Conservation (phyloP, 495 filamentous ascomycete species). For the Penicillium longicatenatum region DNA sequence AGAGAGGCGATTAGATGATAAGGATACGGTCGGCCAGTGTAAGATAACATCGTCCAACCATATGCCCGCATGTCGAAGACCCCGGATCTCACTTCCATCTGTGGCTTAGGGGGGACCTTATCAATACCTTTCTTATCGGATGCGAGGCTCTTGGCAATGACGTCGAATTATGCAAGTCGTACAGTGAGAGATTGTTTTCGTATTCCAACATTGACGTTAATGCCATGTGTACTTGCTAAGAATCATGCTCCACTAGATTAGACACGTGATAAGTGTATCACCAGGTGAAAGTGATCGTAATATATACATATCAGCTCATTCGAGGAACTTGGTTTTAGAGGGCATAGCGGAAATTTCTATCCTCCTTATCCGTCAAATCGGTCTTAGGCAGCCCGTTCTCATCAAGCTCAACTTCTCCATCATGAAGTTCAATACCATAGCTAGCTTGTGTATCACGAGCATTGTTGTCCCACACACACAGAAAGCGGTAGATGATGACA, state of each 20-base stretch:
- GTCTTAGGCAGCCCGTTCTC: constrained; percentile 19
- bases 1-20: neutral
- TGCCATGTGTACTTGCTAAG: neutral
- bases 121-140: neutral
- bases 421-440: constrained; percentile 5
- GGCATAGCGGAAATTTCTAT: constrained; percentile 23
- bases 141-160: neutral
- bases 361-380: constrained; percentile 29
- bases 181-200: neutral
- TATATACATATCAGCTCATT: neutral
- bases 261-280: no score
- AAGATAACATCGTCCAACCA: neutral
- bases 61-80: neutral
- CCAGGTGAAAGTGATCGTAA: no score
- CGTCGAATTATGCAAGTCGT: neutral
- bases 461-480: constrained; percentile 27
- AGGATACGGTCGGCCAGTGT: neutral
- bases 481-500: constrained; percentile 24
- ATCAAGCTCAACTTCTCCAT: constrained; percentile 15
- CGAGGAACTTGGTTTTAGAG: neutral
- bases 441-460: constrained; percentile 8
- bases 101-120: neutral
- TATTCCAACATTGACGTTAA: neutral
- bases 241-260: neutral
- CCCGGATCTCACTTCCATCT: neutral